Evolutionary conservation across 2,329 filamentous ascomycete species (phyloP).

Genomic region (Capronia epimyces): DNA sequence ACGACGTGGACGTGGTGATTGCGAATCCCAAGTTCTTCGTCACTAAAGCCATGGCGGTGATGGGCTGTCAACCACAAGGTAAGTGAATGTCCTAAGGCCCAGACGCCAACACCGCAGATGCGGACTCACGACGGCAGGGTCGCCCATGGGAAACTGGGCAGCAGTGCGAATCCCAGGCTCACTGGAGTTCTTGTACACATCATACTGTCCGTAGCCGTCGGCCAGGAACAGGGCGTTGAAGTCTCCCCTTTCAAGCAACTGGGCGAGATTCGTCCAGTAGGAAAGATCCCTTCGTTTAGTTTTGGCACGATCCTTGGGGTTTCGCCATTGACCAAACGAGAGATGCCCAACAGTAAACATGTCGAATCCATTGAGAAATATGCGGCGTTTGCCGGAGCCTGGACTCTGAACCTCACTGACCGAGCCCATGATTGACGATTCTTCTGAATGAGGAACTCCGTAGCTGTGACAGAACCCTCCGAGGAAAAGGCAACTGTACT

Average conservation of each 20-base stretch:
- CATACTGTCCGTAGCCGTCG: slow-evolving; percentile 47
- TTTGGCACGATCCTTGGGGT: slow-evolving; percentile 27
- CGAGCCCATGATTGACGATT: too few relatives aligned
- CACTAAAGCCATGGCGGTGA: too few relatives aligned
- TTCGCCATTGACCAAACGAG: slow-evolving; percentile 59
- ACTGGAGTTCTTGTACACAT: slow-evolving; percentile 42
- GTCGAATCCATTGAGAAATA: background rate
- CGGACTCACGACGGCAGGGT: slow-evolving; percentile 52
- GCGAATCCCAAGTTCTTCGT: too few relatives aligned
- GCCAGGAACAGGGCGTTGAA: slow-evolving; percentile 58
- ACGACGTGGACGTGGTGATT: too few relatives aligned
- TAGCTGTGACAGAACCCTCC: too few relatives aligned
- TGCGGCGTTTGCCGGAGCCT: background rate
- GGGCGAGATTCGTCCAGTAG: slow-evolving; percentile 52
- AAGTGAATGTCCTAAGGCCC: too few relatives aligned
- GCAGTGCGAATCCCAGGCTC: slow-evolving; percentile 53
- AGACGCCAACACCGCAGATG: too few relatives aligned
- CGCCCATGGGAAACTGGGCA: slow-evolving; percentile 60
- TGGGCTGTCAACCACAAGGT: too few relatives aligned
- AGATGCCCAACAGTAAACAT: slow-evolving; percentile 61
- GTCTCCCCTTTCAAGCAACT: slow-evolving; percentile 51
- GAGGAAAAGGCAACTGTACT: too few relatives aligned
- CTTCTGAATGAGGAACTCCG: too few relatives aligned
- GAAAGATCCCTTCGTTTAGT: background rate
- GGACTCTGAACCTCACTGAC: too few relatives aligned